These are phyloP conservation scores for Colletotrichum trifolii DNA, from an alignment of 2,329 filamentous ascomycete species.

Conservation along the genomic window DNA sequence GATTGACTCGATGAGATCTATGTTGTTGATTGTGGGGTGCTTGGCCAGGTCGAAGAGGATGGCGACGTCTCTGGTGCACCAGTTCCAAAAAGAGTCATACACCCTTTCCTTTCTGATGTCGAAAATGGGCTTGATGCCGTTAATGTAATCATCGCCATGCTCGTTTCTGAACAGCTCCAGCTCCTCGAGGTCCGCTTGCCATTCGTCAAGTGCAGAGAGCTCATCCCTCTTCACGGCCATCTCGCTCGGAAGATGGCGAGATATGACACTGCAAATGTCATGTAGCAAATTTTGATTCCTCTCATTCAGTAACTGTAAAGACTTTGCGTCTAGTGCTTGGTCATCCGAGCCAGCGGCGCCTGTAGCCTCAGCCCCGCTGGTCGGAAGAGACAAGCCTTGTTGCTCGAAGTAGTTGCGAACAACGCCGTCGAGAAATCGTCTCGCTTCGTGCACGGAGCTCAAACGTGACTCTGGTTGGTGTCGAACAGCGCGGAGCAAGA, in stretches of 20 bases:
- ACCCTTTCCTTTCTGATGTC: slow-evolving; percentile 91
- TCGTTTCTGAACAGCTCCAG: slow-evolving; percentile 94
- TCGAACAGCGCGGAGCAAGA: slow-evolving; percentile 86
- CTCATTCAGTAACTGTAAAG: slow-evolving; percentile 76
- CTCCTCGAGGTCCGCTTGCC: slow-evolving; percentile 65
- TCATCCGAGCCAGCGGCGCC: slow-evolving; percentile 75
- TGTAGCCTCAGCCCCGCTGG: not conserved
- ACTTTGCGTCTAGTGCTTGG: slow-evolving; percentile 87
- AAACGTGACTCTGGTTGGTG: slow-evolving; percentile 77
- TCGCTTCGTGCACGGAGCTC: not conserved
- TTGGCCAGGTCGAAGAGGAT: slow-evolving; percentile 1
- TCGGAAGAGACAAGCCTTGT: not conserved
- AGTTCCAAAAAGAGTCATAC: slow-evolving; percentile 99
- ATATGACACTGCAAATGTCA: not conserved
- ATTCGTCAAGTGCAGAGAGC: not conserved
- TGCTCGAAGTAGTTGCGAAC: not conserved
- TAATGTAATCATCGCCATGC: slow-evolving; percentile 94
- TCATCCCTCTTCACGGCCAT: slow-evolving; percentile 55
- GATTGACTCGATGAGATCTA: slow-evolving; percentile 56
- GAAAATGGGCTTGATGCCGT: slow-evolving; percentile 94
- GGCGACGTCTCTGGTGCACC: slow-evolving; percentile 84
- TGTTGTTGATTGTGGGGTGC: not conserved
- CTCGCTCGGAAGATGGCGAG: slow-evolving; percentile 2
- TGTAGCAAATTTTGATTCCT: slow-evolving; percentile 6
- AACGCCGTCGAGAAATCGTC: not conserved